These are phyloP conservation scores for Pilasporangium apinafurcum DNA, from an alignment of 352 stramenopile species.

Conservation along the genomic window DNA sequence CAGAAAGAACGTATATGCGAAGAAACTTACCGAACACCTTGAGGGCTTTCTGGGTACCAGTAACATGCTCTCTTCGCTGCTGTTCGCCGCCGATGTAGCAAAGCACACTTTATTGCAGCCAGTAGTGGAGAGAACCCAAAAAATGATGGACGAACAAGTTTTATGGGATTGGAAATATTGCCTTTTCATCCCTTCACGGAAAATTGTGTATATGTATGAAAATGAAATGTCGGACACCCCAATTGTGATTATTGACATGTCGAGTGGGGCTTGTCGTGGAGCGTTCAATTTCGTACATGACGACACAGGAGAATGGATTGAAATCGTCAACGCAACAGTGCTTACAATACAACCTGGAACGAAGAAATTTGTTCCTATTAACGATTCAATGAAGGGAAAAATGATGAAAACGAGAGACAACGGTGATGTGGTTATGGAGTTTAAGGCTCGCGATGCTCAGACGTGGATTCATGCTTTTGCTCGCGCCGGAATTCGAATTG, in stretches of 20 bases:
- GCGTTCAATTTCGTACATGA: slow-evolving; percentile 39
- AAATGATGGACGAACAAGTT: slow-evolving; percentile 26
- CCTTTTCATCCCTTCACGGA: slow-evolving; percentile 40
- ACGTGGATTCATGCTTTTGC: slow-evolving; percentile 50
- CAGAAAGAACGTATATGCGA: slow-evolving; percentile 30
- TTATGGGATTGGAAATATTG: slow-evolving; percentile 73
- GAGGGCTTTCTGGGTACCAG: slow-evolving; percentile 48
- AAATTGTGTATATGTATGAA: slow-evolving; percentile 64
- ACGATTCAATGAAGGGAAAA: slow-evolving; percentile 17
- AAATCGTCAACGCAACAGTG: slow-evolving; percentile 40
- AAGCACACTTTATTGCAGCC: slow-evolving; percentile 23
- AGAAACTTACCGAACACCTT: slow-evolving; percentile 51
- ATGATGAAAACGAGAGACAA: slow-evolving; percentile 29
- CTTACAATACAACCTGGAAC: slow-evolving; percentile 19
- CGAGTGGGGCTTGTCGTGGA: slow-evolving; percentile 24
- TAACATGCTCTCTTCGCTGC: slow-evolving; percentile 35
- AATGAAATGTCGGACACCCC: slow-evolving; percentile 25
- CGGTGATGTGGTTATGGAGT: slow-evolving; percentile 30
- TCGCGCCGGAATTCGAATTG: slow-evolving; percentile 34
- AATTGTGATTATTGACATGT: slow-evolving; percentile 51
- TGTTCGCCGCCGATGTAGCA: slow-evolving; percentile 30
- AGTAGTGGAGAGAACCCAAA: slow-evolving; percentile 26
- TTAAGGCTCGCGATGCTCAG: slow-evolving; percentile 46
- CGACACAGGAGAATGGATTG: slow-evolving; percentile 42
- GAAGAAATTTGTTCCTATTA: slow-evolving; percentile 24